Evolutionary conservation across 441 rosid species (phyloP).

Genomic region (Croton laevigatus): DNA sequence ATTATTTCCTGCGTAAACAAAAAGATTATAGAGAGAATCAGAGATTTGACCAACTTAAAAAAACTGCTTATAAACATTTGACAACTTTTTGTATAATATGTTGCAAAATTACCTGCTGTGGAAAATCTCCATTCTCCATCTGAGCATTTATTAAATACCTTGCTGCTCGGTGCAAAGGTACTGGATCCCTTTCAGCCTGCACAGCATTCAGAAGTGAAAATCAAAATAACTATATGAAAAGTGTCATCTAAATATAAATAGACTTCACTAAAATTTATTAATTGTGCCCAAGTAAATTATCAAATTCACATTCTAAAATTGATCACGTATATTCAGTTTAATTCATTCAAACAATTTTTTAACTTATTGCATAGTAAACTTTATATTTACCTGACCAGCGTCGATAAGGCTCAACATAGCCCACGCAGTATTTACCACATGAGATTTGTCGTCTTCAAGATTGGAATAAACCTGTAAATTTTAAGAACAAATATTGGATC

Average conservation of each 20-base stretch:
- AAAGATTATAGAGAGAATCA: background rate
- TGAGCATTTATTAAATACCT: constrained; percentile 51
- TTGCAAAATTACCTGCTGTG: constrained; percentile 40
- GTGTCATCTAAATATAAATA: no score
- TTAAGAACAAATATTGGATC: background rate
- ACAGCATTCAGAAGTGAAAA: background rate
- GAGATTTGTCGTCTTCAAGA: constrained; percentile 57
- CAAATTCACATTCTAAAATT: no score
- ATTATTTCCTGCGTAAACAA: constrained; percentile 37
- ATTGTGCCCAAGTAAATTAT: no score
- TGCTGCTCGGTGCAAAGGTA: constrained; percentile 53
- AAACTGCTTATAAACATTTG: background rate
- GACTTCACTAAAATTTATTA: no score
- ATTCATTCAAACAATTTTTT: no score
- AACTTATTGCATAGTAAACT: background rate
- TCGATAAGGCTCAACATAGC: constrained; percentile 77
- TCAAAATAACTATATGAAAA: background rate
- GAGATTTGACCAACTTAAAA: background rate
- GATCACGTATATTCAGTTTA: no score
- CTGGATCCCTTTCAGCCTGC: constrained; percentile 54
- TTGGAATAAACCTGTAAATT: constrained; percentile 51
- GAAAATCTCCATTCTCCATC: constrained; percentile 63
- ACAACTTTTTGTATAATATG: background rate
- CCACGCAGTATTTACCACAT: constrained; percentile 77
- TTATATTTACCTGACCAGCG: constrained; percentile 58